Conservation (phyloP, 2,329 filamentous ascomycete species). For the Alternaria brassicae region DNA sequence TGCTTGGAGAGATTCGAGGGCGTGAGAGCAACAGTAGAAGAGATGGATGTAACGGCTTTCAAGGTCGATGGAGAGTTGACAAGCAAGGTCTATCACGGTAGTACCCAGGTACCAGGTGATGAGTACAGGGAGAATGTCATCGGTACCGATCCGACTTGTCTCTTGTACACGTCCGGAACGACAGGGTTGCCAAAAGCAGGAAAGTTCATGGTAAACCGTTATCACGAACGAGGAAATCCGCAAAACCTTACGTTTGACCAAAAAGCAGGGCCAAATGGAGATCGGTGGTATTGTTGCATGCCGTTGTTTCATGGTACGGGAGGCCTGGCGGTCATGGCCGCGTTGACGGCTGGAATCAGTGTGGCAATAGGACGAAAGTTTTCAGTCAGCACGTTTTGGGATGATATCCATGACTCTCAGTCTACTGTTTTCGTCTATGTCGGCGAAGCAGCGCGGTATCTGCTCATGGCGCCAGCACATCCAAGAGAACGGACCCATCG, state of each 20-base stretch:
- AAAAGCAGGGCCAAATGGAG: constrained; percentile 49
- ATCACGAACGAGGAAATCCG: constrained; percentile 44
- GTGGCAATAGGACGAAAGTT: constrained; percentile 70
- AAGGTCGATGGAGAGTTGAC: constrained; percentile 27
- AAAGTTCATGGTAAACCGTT: constrained; percentile 38
- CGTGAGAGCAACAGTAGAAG: constrained; percentile 20
- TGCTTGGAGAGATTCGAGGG: constrained; percentile 30
- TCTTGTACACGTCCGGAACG: constrained; percentile 78
- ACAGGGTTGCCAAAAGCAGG: constrained; percentile 72
- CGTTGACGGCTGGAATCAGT: constrained; percentile 53
- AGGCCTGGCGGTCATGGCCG: constrained; percentile 63
- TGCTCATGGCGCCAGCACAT: constrained; percentile 70
- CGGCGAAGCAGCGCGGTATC: constrained; percentile 75
- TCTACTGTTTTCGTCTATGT: constrained; percentile 78
- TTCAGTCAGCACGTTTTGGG: constrained; percentile 73
- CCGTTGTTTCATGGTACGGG: constrained; percentile 78
- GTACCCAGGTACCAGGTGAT: constrained; percentile 57
- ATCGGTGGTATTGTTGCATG: constrained; percentile 79
- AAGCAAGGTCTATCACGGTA: constrained; percentile 26
- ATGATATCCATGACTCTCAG: constrained; percentile 69
- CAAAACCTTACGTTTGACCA: constrained; percentile 46
- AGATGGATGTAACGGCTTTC: constrained; percentile 31
- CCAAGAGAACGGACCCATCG: constrained; percentile 65
- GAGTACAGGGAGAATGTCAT: constrained; percentile 61
- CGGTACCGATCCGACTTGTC: constrained; percentile 61